Conservation (phyloP, 139 green algal genomes). For the Mychonastes homosphaera region DNA sequence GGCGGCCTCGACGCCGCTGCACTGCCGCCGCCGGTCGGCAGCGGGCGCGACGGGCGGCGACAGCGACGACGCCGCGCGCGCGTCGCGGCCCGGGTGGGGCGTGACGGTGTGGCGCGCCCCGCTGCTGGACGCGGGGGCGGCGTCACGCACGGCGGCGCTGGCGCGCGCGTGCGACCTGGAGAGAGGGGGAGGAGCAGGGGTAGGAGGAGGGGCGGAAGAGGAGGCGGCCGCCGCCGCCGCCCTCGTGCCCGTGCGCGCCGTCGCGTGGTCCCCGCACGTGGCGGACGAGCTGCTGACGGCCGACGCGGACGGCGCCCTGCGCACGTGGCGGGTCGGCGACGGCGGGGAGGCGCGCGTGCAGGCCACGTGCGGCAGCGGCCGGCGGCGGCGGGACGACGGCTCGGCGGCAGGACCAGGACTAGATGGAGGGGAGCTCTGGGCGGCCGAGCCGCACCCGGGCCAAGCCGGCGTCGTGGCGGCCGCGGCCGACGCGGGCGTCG, state of each 20-base stretch:
- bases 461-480: constrained; percentile 33
- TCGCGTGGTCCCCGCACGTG: constrained; percentile 33
- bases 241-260: constrained; percentile 12
- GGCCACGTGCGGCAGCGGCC: not conserved
- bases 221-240: not conserved
- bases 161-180: not conserved
- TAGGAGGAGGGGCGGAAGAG: not conserved
- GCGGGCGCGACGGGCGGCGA: not conserved
- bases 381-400: not conserved
- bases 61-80: not conserved
- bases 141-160: not conserved
- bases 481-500: too few relatives aligned
- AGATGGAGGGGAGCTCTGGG: constrained; percentile 32
- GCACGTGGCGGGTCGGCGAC: constrained; percentile 30
- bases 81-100: not conserved
- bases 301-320: constrained; percentile 37
- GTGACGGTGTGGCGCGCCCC: not conserved
- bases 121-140: not conserved
- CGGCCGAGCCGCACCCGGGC: constrained; percentile 37
- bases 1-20: not conserved
- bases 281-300: constrained; percentile 30
- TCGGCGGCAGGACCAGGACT: not conserved
- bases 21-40: not conserved
- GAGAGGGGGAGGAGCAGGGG: not conserved
- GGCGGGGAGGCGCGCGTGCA: not conserved